Percentiles rank a stretch among this genome's conserved stretches.
Evolutionary conservation across 2,329 filamentous ascomycete species (phyloP).

Genomic region (Nemania sp.): DNA sequence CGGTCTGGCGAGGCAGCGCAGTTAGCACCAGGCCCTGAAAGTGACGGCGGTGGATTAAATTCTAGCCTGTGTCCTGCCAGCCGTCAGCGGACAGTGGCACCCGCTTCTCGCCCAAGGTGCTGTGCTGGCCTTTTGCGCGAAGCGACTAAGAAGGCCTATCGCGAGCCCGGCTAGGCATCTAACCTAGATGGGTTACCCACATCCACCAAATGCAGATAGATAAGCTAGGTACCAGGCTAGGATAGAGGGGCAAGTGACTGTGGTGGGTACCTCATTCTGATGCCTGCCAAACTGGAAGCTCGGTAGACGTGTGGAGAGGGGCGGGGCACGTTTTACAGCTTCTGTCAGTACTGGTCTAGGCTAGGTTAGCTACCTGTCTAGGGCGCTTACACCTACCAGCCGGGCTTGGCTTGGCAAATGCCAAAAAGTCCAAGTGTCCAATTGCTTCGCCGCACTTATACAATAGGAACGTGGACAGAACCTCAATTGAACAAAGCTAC

Average conservation of each 20-base stretch:
- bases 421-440: conserved; percentile 32
- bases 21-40: conserved; percentile 28
- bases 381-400: not conserved
- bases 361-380: no score
- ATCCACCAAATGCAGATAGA: no score
- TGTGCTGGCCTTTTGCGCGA: conserved; percentile 18
- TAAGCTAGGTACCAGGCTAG: no score
- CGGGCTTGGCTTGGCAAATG: conserved; percentile 23
- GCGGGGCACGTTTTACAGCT: no score
- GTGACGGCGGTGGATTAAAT: conserved; percentile 30
- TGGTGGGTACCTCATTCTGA: no score
- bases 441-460: conserved; percentile 27
- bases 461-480: not conserved
- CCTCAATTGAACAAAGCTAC: not conserved
- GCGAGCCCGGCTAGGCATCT: no score
- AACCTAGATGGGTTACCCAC: no score
- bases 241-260: no score
- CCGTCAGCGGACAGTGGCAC: conserved; percentile 18
- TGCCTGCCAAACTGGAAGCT: no score
- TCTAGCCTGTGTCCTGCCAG: conserved; percentile 25
- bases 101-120: not conserved
- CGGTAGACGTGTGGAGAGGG: not conserved
- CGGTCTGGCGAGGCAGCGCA: conserved; percentile 12
- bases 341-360: no score
- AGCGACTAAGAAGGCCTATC: no score